Base-by-base conservation (phyloP, 23 red algal genomes). In the Gracilaria vermiculophylla region DNA sequence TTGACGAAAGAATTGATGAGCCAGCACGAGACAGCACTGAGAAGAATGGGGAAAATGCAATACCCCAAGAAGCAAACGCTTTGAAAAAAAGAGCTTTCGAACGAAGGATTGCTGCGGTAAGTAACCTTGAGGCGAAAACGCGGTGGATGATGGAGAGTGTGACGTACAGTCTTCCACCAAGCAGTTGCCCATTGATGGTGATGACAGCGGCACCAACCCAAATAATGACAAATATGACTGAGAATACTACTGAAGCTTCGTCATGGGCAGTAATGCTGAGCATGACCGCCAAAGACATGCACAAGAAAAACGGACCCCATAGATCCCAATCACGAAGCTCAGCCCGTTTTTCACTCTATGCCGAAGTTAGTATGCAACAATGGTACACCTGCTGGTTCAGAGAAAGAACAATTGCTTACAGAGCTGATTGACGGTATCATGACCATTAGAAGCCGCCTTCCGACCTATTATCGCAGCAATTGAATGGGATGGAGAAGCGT, bases 311-410 rank as follows among this genome's bases (percentile, higher is more conserved):
- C 25, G 93, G 92, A 6, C 97, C 97, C 97, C 97, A 99, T 5
- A 99, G 83, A 44, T 99, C 97, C 97, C 97, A 99, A 72, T 99
- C 97, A 20, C 92, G 92, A 74, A 99, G 66, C 74, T 95, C 97
- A 9, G 97, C 89, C 55, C 87, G 96, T 62, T 95, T 86, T 45
- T 66, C 78, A 80, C 62, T 84, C 73, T 88, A 45, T 16, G n/a
- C 23, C 24, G 28, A 34, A 64, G 58, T 60, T 21, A 64, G 23
- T 60, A 28, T 7, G 0, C 29, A 34, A 64, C 4, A 35, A 13
- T 49, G 21, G 5, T 29, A 14, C 13, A 49, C 23, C 29, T 2
- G 28, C 14, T 44, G 39, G 20, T 28, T 6, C n/a, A 76, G 20
- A n/a, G 0, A 51, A 51, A 41, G 70, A 76, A 48, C 17, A 39